Percentiles rank a stretch among this genome's conserved stretches.
These are phyloP conservation scores for Skeletonema potamos DNA, from an alignment of 108 stramenopile species.

Conservation along the genomic window DNA sequence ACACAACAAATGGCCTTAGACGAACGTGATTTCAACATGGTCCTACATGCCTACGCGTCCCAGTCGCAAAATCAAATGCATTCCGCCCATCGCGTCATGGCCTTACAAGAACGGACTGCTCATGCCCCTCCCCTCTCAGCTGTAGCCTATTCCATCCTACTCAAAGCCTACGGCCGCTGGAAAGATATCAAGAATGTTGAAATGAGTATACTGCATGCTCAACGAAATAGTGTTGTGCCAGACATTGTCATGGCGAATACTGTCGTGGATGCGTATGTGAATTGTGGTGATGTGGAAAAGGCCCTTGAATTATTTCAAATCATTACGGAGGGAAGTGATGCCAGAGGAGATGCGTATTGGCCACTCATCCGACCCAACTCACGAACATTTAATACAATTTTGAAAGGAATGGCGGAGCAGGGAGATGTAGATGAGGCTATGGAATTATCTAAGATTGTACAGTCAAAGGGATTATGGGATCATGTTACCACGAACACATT, in stretches of 20 bases:
- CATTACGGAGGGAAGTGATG: constrained; percentile 28
- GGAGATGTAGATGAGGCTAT: constrained; percentile 51
- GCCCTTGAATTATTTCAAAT: constrained; percentile 54
- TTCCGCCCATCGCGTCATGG: constrained; percentile 70
- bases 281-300: constrained; percentile 60
- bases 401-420: constrained; percentile 71
- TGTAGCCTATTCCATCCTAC: constrained; percentile 74
- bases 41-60: constrained; percentile 61
- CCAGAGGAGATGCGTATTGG: constrained; percentile 18
- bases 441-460: constrained; percentile 51
- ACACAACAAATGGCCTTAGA: constrained; percentile 23
- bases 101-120: constrained; percentile 65
- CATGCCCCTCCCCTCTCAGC: constrained; percentile 68
- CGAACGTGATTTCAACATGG: constrained; percentile 79
- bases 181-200: constrained; percentile 64
- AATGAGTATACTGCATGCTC: constrained; percentile 53
- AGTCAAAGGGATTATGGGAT: constrained; percentile 60
- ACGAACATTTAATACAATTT: constrained; percentile 74
- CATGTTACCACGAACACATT: constrained; percentile 82
- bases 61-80: constrained; percentile 51
- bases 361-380: constrained; percentile 54
- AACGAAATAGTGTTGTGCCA: constrained; percentile 49
- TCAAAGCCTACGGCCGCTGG: constrained; percentile 73
- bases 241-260: constrained; percentile 74
- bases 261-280: constrained; percentile 79